phyloP scores from a whole-genome alignment of 106 monocot species.

The Dendrobium nobile region DNA sequence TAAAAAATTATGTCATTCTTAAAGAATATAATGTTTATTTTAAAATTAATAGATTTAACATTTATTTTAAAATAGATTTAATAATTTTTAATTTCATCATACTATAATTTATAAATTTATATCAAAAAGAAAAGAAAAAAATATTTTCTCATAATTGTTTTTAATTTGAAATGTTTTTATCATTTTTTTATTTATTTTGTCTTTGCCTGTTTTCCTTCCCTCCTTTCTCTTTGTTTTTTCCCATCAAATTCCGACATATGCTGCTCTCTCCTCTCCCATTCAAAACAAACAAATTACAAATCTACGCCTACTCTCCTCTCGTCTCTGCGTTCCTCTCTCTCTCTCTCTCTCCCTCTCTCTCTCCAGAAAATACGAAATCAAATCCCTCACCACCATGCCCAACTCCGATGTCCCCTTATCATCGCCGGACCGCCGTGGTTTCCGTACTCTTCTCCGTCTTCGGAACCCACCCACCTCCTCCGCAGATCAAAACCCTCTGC shows the following conservation, averaged over 20 bases:
- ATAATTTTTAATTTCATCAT: too few species aligned
- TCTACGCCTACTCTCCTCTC: not conserved
- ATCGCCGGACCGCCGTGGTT: not conserved
- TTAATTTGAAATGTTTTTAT: too few species aligned
- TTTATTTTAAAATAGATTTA: too few species aligned
- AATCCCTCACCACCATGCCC: not conserved
- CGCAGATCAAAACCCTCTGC: not conserved
- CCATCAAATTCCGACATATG: not conserved
- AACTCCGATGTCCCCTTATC: not conserved
- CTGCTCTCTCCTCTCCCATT: not conserved
- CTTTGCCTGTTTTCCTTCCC: too few species aligned
- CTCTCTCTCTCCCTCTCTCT: not conserved
- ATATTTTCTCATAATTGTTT: too few species aligned
- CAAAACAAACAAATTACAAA: not conserved
- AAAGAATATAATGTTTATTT: too few species aligned
- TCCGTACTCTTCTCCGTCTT: not conserved
- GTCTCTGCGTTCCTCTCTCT: not conserved
- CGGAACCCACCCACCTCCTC: not conserved
- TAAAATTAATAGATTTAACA: too few species aligned
- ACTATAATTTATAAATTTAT: too few species aligned
- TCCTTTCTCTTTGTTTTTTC: too few species aligned
- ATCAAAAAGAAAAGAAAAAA: too few species aligned
- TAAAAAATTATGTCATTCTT: too few species aligned
- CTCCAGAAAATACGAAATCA: not conserved
- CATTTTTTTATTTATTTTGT: too few species aligned